phyloP scores from a whole-genome alignment of 371 early-diverging fungal species.

The Mortierella sp. region DNA sequence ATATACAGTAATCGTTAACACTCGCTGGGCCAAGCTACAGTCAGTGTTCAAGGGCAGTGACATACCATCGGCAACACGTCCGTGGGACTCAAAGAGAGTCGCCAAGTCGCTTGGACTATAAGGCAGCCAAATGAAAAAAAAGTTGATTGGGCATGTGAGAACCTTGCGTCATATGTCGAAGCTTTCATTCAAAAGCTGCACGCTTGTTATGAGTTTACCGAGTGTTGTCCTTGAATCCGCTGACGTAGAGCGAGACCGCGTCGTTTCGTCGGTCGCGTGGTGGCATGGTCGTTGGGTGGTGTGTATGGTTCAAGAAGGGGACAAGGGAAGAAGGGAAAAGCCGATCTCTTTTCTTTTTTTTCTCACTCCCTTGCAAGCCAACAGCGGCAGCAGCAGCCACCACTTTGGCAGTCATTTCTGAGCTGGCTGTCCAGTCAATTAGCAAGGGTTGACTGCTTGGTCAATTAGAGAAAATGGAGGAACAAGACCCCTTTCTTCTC shows the following conservation, averaged over 20 bases:
- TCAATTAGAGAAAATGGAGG: neutral
- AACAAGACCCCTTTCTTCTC: neutral
- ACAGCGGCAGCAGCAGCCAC: neutral
- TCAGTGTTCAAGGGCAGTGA: neutral
- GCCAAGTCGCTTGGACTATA: slow-evolving; percentile 54
- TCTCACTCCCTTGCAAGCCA: neutral
- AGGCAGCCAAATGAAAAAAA: neutral
- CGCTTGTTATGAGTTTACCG: slow-evolving; percentile 24
- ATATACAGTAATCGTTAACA: neutral
- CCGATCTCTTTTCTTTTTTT: neutral
- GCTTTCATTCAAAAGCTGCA: no score
- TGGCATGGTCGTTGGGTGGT: slow-evolving; percentile 26
- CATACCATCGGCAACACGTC: slow-evolving; percentile 50
- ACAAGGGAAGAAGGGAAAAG: neutral
- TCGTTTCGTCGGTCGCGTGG: slow-evolving; percentile 53
- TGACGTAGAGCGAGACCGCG: slow-evolving; percentile 50
- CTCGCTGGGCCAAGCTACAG: neutral
- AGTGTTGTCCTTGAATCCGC: slow-evolving; percentile 56
- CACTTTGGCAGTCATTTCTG: neutral
- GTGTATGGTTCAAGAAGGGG: neutral
- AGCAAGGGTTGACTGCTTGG: neutral
- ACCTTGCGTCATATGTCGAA: slow-evolving; percentile 3
- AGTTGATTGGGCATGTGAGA: neutral
- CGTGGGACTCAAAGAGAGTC: slow-evolving; percentile 42
- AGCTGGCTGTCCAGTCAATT: neutral